Percentiles rank a stretch among this genome's conserved stretches.
These are phyloP conservation scores for Phytophthora nicotianae DNA, from an alignment of 352 stramenopile species.

Conservation along the genomic window DNA sequence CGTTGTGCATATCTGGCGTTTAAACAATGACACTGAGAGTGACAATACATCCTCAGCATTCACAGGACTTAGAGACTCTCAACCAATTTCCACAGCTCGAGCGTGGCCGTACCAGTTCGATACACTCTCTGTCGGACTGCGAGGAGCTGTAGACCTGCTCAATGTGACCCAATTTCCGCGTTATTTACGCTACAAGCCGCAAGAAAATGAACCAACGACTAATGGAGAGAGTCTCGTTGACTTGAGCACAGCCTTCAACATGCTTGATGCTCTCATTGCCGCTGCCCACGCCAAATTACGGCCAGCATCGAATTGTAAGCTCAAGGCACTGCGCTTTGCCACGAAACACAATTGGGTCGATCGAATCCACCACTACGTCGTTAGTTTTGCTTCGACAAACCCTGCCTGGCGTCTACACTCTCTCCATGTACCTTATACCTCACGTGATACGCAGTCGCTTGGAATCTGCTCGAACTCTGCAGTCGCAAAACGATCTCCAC, in stretches of 20 bases:
- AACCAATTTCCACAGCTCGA: slow-evolving; percentile 10
- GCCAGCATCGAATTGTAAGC: neutral
- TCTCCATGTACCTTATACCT: neutral
- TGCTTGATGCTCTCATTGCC: slow-evolving; percentile 43
- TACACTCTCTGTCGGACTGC: slow-evolving; percentile 37
- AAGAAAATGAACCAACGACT: neutral
- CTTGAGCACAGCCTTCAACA: slow-evolving; percentile 33
- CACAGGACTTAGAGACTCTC: slow-evolving; percentile 19
- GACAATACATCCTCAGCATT: slow-evolving; percentile 8
- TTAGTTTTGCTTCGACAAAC: slow-evolving; percentile 8
- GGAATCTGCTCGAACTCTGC: slow-evolving; percentile 14
- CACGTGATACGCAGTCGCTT: neutral
- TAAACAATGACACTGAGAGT: slow-evolving; percentile 1
- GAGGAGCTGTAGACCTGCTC: slow-evolving; percentile 31
- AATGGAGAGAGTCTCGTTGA: slow-evolving; percentile 25
- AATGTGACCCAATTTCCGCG: slow-evolving; percentile 32
- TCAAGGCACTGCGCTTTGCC: slow-evolving; percentile 16
- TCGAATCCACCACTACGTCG: slow-evolving; percentile 40
- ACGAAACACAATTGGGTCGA: slow-evolving; percentile 50
- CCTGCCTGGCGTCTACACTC: slow-evolving; percentile 1
- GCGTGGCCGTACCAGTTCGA: slow-evolving; percentile 50
- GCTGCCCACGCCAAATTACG: neutral
- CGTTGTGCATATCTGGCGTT: slow-evolving; percentile 35
- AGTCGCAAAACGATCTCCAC: slow-evolving; percentile 3
- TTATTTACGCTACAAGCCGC: slow-evolving; percentile 37